A percentile compares a stretch with the other conserved stretches of the same genome.
phyloP scores from a whole-genome alignment of 2,329 filamentous ascomycete genomes.

The Nakataea oryzae region DNA sequence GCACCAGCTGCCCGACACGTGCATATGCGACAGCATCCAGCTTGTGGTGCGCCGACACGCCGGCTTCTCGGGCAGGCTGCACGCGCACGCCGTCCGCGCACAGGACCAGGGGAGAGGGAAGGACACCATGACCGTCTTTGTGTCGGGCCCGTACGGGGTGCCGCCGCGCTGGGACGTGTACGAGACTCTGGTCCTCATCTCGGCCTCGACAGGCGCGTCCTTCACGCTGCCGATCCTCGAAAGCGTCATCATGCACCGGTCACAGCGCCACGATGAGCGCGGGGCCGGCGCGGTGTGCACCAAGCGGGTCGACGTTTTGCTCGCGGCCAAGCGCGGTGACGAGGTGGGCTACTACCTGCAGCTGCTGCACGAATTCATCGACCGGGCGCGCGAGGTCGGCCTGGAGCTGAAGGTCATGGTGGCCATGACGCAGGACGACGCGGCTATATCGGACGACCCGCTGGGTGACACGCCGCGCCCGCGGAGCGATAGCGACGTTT shows the following conservation, averaged over 20 bases:
- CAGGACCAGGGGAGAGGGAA: slow-evolving; percentile 13
- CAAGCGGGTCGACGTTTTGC: slow-evolving; percentile 40
- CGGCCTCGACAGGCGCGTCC: slow-evolving; percentile 52
- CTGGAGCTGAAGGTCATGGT: slow-evolving; percentile 42
- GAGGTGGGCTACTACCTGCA: slow-evolving; percentile 46
- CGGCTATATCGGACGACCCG: neutral
- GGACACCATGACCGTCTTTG: slow-evolving; percentile 31
- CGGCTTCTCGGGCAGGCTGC: slow-evolving; percentile 46
- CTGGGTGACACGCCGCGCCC: neutral
- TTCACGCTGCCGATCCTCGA: slow-evolving; percentile 51
- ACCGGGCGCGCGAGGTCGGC: slow-evolving; percentile 28
- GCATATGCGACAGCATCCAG: slow-evolving; percentile 49
- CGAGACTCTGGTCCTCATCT: slow-evolving; percentile 49
- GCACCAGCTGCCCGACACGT: slow-evolving; percentile 36
- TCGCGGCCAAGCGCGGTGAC: slow-evolving; percentile 38
- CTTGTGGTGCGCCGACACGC: slow-evolving; percentile 44
- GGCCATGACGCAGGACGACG: slow-evolving; percentile 16
- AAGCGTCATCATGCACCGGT: slow-evolving; percentile 21
- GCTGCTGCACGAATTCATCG: slow-evolving; percentile 33
- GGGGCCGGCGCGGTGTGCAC: slow-evolving; percentile 31
- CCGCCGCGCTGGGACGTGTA: slow-evolving; percentile 47
- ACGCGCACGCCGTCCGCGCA: slow-evolving; percentile 30
- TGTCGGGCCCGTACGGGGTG: slow-evolving; percentile 45
- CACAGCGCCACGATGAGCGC: neutral
- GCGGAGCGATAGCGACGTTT: neutral